Percentiles rank a stretch among this genome's conserved stretches.
phyloP scores from a whole-genome alignment of 2,329 filamentous ascomycete species.

The Penicillium brasilianum region DNA sequence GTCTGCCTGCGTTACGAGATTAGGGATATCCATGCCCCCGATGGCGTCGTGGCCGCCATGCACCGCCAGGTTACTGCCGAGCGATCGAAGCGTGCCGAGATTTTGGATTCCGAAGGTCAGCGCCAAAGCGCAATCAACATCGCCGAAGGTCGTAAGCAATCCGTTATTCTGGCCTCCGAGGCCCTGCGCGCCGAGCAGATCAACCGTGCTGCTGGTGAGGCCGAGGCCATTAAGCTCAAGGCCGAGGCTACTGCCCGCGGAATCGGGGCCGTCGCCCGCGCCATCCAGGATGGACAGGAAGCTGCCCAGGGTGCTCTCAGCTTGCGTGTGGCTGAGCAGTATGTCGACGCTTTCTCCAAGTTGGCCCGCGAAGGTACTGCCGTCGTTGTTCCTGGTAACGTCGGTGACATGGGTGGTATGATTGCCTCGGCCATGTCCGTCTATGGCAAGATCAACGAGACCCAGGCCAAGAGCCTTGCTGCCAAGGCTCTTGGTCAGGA shows the following conservation, averaged over 20 bases:
- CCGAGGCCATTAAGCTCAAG: conserved; percentile 87
- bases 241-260: conserved; percentile 84
- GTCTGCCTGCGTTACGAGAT: conserved; percentile 97
- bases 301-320: conserved; percentile 84
- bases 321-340: conserved; percentile 92
- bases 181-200: conserved; percentile 88
- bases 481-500: conserved; percentile 42
- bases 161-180: conserved; percentile 93
- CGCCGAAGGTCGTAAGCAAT: conserved; percentile 95
- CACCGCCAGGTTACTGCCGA: conserved; percentile 97
- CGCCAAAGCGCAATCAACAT: conserved; percentile 98
- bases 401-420: conserved; percentile 95
- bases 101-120: conserved; percentile 95
- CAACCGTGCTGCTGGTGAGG: conserved; percentile 90
- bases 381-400: conserved; percentile 93
- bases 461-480: conserved; percentile 70
- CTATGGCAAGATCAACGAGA: conserved; percentile 88
- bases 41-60: conserved; percentile 94
- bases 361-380: conserved; percentile 94
- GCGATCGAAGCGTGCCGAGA: conserved; percentile 95
- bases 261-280: conserved; percentile 81
- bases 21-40: conserved; percentile 94
- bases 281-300: conserved; percentile 73
- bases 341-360: conserved; percentile 91
- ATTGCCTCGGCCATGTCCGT: conserved; percentile 95